Conservation (phyloP, 768 basidiomycete genomes). For the Glaciozyma martinii region DNA sequence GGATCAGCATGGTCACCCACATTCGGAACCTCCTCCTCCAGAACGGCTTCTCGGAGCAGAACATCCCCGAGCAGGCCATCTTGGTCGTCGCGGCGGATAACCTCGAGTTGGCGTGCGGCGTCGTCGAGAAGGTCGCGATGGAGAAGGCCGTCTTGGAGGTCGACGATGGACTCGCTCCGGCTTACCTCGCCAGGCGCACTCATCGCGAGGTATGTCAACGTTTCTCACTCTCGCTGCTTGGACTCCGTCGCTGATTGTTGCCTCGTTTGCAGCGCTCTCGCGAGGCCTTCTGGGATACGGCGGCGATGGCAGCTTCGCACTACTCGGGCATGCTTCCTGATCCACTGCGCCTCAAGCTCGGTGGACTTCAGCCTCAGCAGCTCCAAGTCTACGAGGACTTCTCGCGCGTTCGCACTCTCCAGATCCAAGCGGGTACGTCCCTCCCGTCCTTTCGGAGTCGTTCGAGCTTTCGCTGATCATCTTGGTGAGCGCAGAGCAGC, state of each 20-base stretch:
- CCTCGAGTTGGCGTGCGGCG: slow-evolving; percentile 80
- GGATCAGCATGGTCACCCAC: slow-evolving; percentile 81
- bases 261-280: slow-evolving; percentile 39
- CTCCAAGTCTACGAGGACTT: slow-evolving; percentile 92
- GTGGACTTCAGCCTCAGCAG: slow-evolving; percentile 73
- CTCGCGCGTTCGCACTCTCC: slow-evolving; percentile 43
- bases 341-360: slow-evolving; percentile 70
- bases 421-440: slow-evolving; percentile 9
- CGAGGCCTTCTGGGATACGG: slow-evolving; percentile 84
- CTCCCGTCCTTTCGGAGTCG: neutral
- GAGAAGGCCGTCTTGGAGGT: slow-evolving; percentile 87
- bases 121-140: slow-evolving; percentile 96
- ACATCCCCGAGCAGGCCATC: slow-evolving; percentile 69
- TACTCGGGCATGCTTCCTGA: slow-evolving; percentile 73
- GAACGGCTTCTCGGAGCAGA: slow-evolving; percentile 82
- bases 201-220: slow-evolving; percentile 63
- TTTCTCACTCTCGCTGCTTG: neutral
- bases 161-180: slow-evolving; percentile 73
- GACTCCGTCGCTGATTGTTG: neutral
- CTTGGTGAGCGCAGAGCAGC: neutral
- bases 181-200: slow-evolving; percentile 72
- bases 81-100: slow-evolving; percentile 81
- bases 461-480: neutral
- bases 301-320: slow-evolving; percentile 56
- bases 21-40: slow-evolving; percentile 73